These are phyloP conservation scores for Diaporthe nobilis DNA, from an alignment of 2,329 filamentous ascomycete species.

Conservation along the genomic window DNA sequence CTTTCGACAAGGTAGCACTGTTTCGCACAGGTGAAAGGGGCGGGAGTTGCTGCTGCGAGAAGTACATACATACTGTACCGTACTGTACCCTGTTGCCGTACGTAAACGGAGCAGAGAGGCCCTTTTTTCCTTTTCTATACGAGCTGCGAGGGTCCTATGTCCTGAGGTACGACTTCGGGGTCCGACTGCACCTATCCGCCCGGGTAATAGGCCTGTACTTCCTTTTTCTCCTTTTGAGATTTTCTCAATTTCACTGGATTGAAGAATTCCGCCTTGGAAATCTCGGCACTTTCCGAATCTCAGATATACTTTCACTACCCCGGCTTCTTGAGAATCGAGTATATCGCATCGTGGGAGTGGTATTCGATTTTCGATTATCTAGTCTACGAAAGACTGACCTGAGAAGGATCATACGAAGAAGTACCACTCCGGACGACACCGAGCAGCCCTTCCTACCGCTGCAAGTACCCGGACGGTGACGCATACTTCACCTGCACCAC, in stretches of 20 bases:
- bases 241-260: constrained; percentile 4
- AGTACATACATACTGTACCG: too few relatives aligned
- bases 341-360: neutral
- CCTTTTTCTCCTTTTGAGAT: neutral
- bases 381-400: neutral
- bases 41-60: neutral
- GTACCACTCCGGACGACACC: neutral
- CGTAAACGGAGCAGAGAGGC: neutral
- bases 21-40: neutral
- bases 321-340: neutral
- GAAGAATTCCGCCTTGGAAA: neutral
- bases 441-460: constrained; percentile 5
- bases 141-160: constrained; percentile 4
- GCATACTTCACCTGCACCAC: neutral
- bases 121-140: neutral
- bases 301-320: neutral
- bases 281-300: neutral
- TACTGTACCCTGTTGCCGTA: neutral
- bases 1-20: neutral
- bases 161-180: constrained; percentile 13
- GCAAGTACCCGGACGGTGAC: constrained; percentile 22
- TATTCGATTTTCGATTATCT: neutral
- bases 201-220: constrained; percentile 2
- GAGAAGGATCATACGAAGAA: neutral
- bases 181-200: constrained; percentile 9